Evolutionary conservation across 768 basidiomycete species (phyloP).

Genomic region (Galerina marginata): DNA sequence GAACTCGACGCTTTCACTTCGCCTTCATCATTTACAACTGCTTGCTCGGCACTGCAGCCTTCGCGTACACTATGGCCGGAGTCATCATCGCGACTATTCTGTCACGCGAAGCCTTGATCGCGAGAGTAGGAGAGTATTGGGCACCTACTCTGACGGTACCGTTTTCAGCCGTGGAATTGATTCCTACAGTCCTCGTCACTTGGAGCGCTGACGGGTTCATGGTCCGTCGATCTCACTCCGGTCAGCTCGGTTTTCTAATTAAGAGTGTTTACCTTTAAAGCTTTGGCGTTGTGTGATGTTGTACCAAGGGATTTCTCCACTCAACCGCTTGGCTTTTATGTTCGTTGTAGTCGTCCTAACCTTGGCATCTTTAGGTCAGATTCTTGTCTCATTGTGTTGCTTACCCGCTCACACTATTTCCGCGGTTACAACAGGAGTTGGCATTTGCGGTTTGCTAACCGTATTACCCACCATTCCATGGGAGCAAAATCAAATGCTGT

Average conservation of each 20-base stretch:
- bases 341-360: neutral
- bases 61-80: neutral
- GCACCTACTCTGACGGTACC: neutral
- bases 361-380: slow-evolving; percentile 9
- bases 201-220: slow-evolving; percentile 16
- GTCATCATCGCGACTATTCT: neutral
- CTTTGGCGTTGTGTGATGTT: slow-evolving; percentile 17
- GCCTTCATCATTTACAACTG: slow-evolving; percentile 2
- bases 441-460: slow-evolving; percentile 4
- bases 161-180: slow-evolving; percentile 1
- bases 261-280: neutral
- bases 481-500: slow-evolving; percentile 9
- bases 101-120: neutral
- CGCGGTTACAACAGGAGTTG: neutral
- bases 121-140: neutral
- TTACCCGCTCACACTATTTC: neutral
- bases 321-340: neutral
- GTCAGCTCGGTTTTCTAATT: neutral
- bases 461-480: neutral
- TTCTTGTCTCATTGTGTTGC: neutral
- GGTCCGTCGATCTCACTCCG: neutral
- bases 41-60: slow-evolving; percentile 1
- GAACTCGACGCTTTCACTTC: neutral
- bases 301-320: slow-evolving; percentile 3
- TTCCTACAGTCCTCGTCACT: slow-evolving; percentile 6